phyloP scores from a whole-genome alignment of 371 early-diverging fungal genomes.

The Mucor velutinosus region DNA sequence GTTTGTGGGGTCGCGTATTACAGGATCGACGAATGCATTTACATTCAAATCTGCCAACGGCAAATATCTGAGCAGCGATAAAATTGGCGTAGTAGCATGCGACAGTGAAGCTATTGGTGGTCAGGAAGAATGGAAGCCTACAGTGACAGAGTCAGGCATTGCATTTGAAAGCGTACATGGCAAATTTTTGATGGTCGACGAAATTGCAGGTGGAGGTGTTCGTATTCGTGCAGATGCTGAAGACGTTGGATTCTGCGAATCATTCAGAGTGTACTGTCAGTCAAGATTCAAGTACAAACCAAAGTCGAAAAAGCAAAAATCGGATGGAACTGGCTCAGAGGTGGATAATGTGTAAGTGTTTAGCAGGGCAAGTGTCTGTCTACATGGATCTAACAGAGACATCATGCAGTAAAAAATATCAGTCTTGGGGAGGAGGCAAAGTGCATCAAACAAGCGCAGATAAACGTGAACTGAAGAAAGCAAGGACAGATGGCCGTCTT shows the following conservation, averaged over 20 bases:
- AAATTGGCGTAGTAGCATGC: conserved; percentile 77
- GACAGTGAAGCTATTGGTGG: conserved; percentile 80
- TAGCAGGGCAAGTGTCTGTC: not conserved
- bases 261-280: conserved; percentile 73
- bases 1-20: conserved; percentile 64
- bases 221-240: conserved; percentile 76
- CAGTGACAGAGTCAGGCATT: conserved; percentile 72
- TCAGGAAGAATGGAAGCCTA: conserved; percentile 78
- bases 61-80: conserved; percentile 78
- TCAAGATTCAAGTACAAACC: conserved; percentile 57
- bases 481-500: conserved; percentile 72
- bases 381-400: not conserved
- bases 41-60: conserved; percentile 70
- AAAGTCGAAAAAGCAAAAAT: conserved; percentile 38
- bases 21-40: conserved; percentile 54
- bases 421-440: conserved; percentile 55
- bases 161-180: conserved; percentile 67
- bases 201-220: conserved; percentile 58
- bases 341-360: conserved; percentile 45
- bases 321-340: conserved; percentile 28
- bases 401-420: conserved; percentile 21
- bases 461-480: conserved; percentile 57
- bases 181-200: conserved; percentile 66
- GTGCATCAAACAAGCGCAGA: conserved; percentile 52
- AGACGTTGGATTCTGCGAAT: conserved; percentile 72